Evolutionary conservation across 257 asterid genomes (phyloP), one percentile per base, ranked within the genome.

Genomic region (Solanum corneliomulleri): DNA sequence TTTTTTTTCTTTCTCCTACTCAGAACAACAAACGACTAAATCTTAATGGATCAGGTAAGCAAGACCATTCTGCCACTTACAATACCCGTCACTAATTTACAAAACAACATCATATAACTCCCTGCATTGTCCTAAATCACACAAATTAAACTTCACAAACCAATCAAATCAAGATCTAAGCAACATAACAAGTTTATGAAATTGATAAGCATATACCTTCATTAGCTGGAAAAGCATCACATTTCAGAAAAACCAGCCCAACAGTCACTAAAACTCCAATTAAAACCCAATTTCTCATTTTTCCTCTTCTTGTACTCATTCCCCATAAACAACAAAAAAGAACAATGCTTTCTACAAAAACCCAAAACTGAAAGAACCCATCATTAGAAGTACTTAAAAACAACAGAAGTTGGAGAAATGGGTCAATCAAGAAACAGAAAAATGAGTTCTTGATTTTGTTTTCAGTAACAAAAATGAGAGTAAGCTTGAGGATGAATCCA

Each of bases 191-290:
- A 47, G 11, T 18, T 47, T 37, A 4, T 78, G 84, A 78, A 47
- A 16, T 80, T 31, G 86, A 60, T 75, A 13, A 56, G 37, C 89
- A 29, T 87, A 72, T 89, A 91, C 99, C 96, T 96, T 97, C 99
- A 87, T 88, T 88, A 33, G 71, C 39, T 9, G 98, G 94, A 87
- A 96, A 93, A 83, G 96, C 95, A 60, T 85, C 83, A 86, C 91
- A 88, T 82, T 62, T 88, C 85, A 89, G 85, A 66, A 87, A 70
- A 83, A 88, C 49, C 71, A 97, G 86, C 69, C 92, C 94, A 80
- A 91, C 86, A 92, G 88, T 85, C 87, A 94, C 90, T 58, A 92
- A 39, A 88, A 94, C 86, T 89, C 89, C 86, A 83, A 86, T 86
- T 70, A 92, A 87, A 89, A 89, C 64, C 56, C 88, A 91, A 90